These are phyloP conservation scores for Cinnamomum chago DNA, from an alignment of 164 flowering plant species.

Conservation along the genomic window DNA sequence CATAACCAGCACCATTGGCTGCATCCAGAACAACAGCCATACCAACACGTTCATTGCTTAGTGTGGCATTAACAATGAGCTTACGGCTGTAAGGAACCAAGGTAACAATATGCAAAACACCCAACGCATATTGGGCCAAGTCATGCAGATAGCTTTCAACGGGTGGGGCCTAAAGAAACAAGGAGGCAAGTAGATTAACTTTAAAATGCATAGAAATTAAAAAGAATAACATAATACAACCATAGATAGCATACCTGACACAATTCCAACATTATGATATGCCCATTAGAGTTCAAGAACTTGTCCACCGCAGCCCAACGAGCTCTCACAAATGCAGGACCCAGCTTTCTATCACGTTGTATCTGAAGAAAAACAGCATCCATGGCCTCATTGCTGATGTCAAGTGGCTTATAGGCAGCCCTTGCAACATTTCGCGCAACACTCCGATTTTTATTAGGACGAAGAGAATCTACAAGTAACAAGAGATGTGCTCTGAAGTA, in stretches of 20 bases:
- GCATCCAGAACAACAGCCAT: constrained; percentile 95
- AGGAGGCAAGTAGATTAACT: not conserved
- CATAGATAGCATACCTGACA: constrained; percentile 57
- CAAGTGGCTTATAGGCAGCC: constrained; percentile 94
- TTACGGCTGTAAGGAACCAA: constrained; percentile 79
- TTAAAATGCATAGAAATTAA: not conserved
- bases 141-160: constrained; percentile 95
- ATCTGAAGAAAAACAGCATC: constrained; percentile 83
- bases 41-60: constrained; percentile 88
- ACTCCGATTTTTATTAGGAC: constrained; percentile 79
- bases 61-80: constrained; percentile 66
- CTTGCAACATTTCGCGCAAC: constrained; percentile 58
- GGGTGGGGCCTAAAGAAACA: constrained; percentile 79
- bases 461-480: constrained; percentile 86
- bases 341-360: constrained; percentile 92
- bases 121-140: constrained; percentile 96
- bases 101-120: constrained; percentile 88
- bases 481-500: constrained; percentile 94
- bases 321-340: constrained; percentile 82
- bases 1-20: constrained; percentile 61
- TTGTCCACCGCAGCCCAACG: constrained; percentile 85
- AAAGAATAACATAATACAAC: not conserved
- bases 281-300: constrained; percentile 73
- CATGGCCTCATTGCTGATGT: constrained; percentile 85
- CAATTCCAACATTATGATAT: constrained; percentile 80